Base-by-base conservation (phyloP, 2,329 filamentous ascomycete species). In the Gremmenia infestans region DNA sequence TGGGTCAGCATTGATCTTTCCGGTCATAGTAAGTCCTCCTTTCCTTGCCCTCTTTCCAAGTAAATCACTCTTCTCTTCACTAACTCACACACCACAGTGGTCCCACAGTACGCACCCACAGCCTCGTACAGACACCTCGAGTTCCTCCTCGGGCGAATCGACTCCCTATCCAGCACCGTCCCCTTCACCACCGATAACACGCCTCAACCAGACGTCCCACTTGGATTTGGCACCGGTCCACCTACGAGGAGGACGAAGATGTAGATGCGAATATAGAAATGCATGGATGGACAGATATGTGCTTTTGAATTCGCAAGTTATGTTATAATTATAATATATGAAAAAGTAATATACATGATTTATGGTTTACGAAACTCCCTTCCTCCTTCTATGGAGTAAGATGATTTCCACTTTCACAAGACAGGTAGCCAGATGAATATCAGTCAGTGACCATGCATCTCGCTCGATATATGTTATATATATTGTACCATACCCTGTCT, bases 41-140 rank as follows among this genome's bases (percentile, higher is more conserved):
- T 78, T 72, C 80, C 12, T 28, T 39, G 40, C 23, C 23, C 6
- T 25, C 46, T 37, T 9, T 9, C 2, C 28, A 3, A 4, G 9
- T 12, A 32, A 32, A 32, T 51, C 2, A 32, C 12, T 49, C 2
- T 22, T 23, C 7, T 37, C 50, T 22, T 53, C 28, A 50, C 52
- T 50, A 52, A 53, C 23, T 7, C 22, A 7, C 23, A 35, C 63
- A 42, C 3, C 40, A 8, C 37, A 61, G 59, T 73, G 70, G 53
- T 73, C 5, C 82, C 84, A 0, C 82, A 88, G 70, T 91, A 88
- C 65, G 80, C 83, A 17, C 86, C 88, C 0, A 80, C 78, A 14
- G 85, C 84, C 0, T 80, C 85, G 0, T 90, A 88, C 67, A 76
- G 89, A 36, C 85, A 89, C 56, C 69, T 94, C 19, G 89, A 94